Conservation (phyloP, 345 rosid genomes). For the Adansonia digitata region DNA sequence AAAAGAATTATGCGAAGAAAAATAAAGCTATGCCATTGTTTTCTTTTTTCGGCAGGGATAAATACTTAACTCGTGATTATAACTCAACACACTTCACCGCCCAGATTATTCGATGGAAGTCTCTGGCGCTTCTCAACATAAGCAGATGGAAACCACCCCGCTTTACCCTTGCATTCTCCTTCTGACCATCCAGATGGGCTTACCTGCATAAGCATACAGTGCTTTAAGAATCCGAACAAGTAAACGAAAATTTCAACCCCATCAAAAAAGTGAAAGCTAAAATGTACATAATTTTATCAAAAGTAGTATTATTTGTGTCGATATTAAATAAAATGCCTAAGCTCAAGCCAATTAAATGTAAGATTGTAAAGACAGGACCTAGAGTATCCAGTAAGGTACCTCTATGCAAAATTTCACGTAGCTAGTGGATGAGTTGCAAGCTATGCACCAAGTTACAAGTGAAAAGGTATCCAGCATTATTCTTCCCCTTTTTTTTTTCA, state of each 20-base stretch:
- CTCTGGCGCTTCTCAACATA: slow-evolving; percentile 86
- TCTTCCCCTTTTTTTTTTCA: neutral
- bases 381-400: neutral
- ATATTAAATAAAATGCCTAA: neutral
- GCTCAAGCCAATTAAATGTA: neutral
- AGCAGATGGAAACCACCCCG: slow-evolving; percentile 94
- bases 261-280: neutral
- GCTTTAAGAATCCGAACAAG: neutral
- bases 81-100: slow-evolving; percentile 40
- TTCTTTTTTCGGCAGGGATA: neutral
- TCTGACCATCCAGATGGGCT: slow-evolving; percentile 87
- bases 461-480: neutral
- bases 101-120: slow-evolving; percentile 49
- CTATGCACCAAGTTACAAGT: neutral
- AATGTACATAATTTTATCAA: neutral
- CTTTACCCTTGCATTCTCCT: slow-evolving; percentile 92
- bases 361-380: neutral
- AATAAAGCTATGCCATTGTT: neutral
- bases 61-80: neutral
- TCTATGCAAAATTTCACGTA: neutral
- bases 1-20: neutral
- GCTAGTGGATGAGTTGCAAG: neutral
- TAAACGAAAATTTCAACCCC: neutral
- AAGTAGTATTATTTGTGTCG: neutral
- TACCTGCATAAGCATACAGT: slow-evolving; percentile 38